Conservation (phyloP, 306 rosid species). For the Cotoneaster glaucophyllus region DNA sequence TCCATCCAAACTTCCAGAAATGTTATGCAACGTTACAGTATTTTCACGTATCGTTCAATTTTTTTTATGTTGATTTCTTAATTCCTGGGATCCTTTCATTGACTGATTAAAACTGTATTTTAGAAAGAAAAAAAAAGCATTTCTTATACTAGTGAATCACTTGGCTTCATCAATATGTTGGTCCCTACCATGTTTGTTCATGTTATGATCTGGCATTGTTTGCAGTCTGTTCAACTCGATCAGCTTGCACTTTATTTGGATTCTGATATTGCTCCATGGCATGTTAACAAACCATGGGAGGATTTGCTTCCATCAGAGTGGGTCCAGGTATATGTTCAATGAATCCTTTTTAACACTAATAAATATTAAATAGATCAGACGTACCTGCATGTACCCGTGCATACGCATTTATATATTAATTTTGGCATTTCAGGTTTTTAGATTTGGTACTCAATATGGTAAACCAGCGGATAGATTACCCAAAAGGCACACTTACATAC, state of each 20-base stretch:
- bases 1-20: background rate
- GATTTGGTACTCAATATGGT: conserved; percentile 82
- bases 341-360: background rate
- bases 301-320: conserved; percentile 91
- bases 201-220: conserved; percentile 19
- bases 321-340: conserved; percentile 66
- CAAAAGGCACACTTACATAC: conserved; percentile 56
- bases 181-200: conserved; percentile 13
- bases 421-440: conserved; percentile 51
- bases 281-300: conserved; percentile 72
- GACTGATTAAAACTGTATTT: background rate
- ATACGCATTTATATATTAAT: background rate
- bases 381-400: background rate
- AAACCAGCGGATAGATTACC: conserved; percentile 52
- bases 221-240: conserved; percentile 83
- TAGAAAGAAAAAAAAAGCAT: too few species aligned
- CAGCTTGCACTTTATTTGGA: conserved; percentile 85
- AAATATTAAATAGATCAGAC: background rate
- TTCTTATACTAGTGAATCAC: background rate
- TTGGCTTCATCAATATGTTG: background rate
- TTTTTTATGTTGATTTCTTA: background rate
- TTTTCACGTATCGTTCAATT: background rate
- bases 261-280: conserved; percentile 78
- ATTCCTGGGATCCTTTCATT: background rate
- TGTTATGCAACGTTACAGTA: background rate